A percentile compares a stretch with the other conserved stretches of the same genome.
phyloP scores from a whole-genome alignment of 2,329 filamentous ascomycete species.

The Microsporum ferrugineum region DNA sequence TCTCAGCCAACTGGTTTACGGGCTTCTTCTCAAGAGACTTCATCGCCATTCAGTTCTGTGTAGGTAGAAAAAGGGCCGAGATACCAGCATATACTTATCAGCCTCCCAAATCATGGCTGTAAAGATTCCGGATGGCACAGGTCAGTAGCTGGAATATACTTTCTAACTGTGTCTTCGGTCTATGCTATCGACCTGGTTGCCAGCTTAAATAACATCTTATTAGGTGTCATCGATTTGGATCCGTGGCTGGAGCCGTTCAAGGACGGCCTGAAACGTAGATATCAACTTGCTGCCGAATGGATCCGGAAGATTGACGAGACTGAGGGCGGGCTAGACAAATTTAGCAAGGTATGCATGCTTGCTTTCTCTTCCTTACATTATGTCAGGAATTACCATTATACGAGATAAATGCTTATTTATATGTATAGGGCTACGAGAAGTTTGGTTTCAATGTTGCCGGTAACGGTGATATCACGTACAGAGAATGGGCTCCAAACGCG shows the following conservation, averaged over 20 bases:
- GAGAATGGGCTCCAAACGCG: slow-evolving; percentile 94
- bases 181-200: background rate
- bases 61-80: background rate
- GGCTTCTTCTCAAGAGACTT: background rate
- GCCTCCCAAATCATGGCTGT: background rate
- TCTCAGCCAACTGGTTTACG: background rate
- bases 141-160: slow-evolving; percentile 15
- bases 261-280: slow-evolving; percentile 64
- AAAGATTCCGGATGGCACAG: slow-evolving; percentile 21
- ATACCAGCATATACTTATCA: background rate
- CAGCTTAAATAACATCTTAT: slow-evolving; percentile 12
- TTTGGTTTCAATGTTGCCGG: slow-evolving; percentile 74
- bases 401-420: background rate
- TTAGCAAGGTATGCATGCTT: slow-evolving; percentile 55
- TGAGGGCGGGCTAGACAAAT: slow-evolving; percentile 85
- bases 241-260: slow-evolving; percentile 82
- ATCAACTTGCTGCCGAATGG: slow-evolving; percentile 71
- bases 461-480: slow-evolving; percentile 77
- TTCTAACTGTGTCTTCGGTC: background rate
- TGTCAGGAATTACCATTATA: background rate
- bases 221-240: slow-evolving; percentile 72
- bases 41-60: background rate
- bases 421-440: slow-evolving; percentile 61
- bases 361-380: background rate
- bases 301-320: slow-evolving; percentile 68